Base-by-base conservation (phyloP, 768 basidiomycete species). In the Podaxis sp. region DNA sequence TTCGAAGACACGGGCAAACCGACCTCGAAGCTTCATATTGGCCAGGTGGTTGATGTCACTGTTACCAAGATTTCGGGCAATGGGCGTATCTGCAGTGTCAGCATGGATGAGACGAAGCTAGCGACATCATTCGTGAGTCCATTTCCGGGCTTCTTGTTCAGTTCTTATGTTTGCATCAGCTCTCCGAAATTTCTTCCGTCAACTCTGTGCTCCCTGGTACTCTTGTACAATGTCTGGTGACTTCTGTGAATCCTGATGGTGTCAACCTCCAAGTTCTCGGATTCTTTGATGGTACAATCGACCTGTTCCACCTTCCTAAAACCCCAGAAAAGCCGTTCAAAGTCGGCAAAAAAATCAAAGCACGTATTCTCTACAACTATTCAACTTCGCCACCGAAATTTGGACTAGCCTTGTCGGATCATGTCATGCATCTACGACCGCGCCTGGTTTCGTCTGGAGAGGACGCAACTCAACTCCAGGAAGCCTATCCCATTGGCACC, bases 281-380 rank as follows among this genome's bases (percentile, higher is more conserved):
- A 0, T 95, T 90, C 72, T 98, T 94, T 73, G 89, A 92, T 38
- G 96, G 94, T 35, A 96, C 93, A 0, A 79, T 91, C 25, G 95
- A 97, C 68, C 79, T 85, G 37, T 82, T 89, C 60, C 96, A 98
- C 73, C 74, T 96, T 13, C 80, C 71, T 21, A 75, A 75, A 11
- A 77, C 79, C 37, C 40, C 40, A 10, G 42, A 74, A 72, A 77
- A 79, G 55, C 67, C 73, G 10, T 83, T 80, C 70, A 88, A 85
- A 68, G 68, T 86, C 47, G 89, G 88, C 2, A 81, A 86, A 71
- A 91, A 90, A 74, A 76, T 98, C 65, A 93, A 90, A 68, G 89
- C 90, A 0, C 79, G 96, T 63, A 81, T 98, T 32, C 72, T 98
- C 38, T 97, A 93, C 67, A 86, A 91, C 68, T 83, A 91, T 65